phyloP scores from a whole-genome alignment of 352 stramenopile species.

The Globisporangium echinulatum region DNA sequence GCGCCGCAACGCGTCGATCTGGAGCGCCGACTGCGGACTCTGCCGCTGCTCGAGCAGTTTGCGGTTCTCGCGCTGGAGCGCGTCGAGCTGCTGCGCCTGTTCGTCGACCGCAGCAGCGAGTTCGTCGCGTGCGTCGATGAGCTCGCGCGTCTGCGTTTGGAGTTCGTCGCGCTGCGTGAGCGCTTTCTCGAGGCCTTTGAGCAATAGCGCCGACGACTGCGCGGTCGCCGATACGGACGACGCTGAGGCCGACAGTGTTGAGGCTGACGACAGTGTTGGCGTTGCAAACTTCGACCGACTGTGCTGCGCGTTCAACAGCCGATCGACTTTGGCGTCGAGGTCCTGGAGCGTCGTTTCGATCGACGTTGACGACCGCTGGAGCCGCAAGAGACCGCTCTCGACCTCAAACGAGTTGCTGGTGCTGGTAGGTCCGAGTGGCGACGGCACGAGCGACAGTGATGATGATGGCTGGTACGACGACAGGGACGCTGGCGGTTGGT shows the following conservation, averaged over 20 bases:
- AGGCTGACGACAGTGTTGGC: neutral
- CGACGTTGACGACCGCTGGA: slow-evolving; percentile 72
- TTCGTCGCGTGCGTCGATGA: slow-evolving; percentile 35
- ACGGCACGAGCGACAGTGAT: slow-evolving; percentile 14
- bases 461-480: slow-evolving; percentile 5
- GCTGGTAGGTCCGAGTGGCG: slow-evolving; percentile 21
- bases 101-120: slow-evolving; percentile 58
- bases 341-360: slow-evolving; percentile 72
- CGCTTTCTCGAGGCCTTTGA: slow-evolving; percentile 78
- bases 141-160: slow-evolving; percentile 33
- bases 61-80: slow-evolving; percentile 62
- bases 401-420: slow-evolving; percentile 27
- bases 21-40: slow-evolving; percentile 44
- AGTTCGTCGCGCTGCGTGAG: slow-evolving; percentile 59
- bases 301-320: slow-evolving; percentile 60
- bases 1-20: slow-evolving; percentile 68
- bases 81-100: slow-evolving; percentile 46
- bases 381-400: slow-evolving; percentile 56
- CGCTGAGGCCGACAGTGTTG: slow-evolving; percentile 12
- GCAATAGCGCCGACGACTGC: slow-evolving; percentile 25
- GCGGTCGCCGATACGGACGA: slow-evolving; percentile 13
- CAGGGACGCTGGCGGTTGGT: slow-evolving; percentile 1
- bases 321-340: slow-evolving; percentile 76
- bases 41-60: slow-evolving; percentile 63
- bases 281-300: neutral